Conservation (phyloP, 441 rosid genomes). For the Pelargonium cotyledonis region DNA sequence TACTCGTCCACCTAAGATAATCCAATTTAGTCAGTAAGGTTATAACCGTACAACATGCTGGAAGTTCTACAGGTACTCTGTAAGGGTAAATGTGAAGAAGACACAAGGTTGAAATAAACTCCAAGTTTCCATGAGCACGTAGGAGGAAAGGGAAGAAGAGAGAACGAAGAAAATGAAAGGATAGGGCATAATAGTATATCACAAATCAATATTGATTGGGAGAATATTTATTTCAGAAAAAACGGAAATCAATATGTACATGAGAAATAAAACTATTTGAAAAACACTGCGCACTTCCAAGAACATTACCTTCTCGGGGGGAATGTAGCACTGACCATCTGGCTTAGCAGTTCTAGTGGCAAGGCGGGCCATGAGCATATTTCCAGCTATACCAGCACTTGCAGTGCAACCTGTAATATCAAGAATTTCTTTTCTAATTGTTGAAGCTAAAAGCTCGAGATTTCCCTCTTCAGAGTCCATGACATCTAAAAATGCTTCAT, state of each 20-base stretch:
- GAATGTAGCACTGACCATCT: constrained; percentile 73
- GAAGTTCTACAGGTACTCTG: neutral
- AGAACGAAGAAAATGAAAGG: neutral
- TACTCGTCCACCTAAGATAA: constrained; percentile 61
- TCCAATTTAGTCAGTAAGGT: constrained; percentile 18
- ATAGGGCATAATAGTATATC: neutral
- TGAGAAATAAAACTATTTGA: constrained; percentile 1
- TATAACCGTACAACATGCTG: neutral
- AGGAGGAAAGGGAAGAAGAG: neutral
- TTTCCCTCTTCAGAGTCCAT: constrained; percentile 45
- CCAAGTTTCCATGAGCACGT: neutral
- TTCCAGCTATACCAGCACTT: constrained; percentile 78
- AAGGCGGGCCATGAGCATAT: constrained; percentile 96
- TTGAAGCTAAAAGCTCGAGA: constrained; percentile 57
- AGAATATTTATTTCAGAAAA: neutral
- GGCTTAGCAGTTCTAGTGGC: constrained; percentile 94
- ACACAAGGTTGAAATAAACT: neutral
- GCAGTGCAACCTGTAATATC: constrained; percentile 86
- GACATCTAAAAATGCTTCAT: constrained; percentile 86
- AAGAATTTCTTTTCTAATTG: constrained; percentile 67
- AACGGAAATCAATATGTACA: neutral
- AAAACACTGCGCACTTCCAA: neutral
- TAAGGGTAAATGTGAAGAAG: neutral
- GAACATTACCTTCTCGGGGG: constrained; percentile 46
- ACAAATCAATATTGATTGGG: neutral